Base-by-base conservation (phyloP, 2,329 filamentous ascomycete genomes). In the Hymenoscyphus albidus region DNA sequence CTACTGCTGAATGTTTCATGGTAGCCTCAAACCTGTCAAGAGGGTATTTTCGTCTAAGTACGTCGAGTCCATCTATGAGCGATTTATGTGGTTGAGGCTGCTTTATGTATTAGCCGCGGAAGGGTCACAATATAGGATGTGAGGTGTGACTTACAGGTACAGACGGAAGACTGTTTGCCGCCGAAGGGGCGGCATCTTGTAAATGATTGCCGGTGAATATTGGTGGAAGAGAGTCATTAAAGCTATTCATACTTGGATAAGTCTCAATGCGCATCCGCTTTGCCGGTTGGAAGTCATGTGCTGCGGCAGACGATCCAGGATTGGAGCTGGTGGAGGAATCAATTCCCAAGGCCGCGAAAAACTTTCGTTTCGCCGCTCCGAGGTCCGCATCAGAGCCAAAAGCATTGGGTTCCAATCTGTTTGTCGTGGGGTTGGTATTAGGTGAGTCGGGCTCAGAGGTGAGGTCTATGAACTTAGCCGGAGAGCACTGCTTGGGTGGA, bases 1-100 rank as follows among this genome's bases (percentile, higher is more conserved):
- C 89, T 68, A 97, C 85, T 64, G 90, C 88, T 31, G 87, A 91
- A 77, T 96, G 93, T 66, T 93, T 92, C 94, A 98, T 99, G 27
- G 89, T 85, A 62, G 88, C 90, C 77, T 97, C 92, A 75, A 98
- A 97, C 38, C 85, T 84, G 76, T 97, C 93, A 71, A 89, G 85
- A 3, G 91, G 88, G 73, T 97, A 93, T 18, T 78, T 78, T 65
- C 83, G 81, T 70, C 87, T 87, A 71, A 98, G 85, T 31, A 86
- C 83, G 65, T 85, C 80, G n/a, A 98, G 85, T 61, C 91, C 89
- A 42, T 83, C 79, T 64, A 83, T 81, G 64, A 99, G 89, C 95
- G 95, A 98, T 64, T 85, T 81, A 18, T 94, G 93, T 18, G 93
- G 88, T 7, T 91, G 86, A 65, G 93, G 92, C 92, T 96, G 73